Base-by-base conservation (phyloP, 108 stramenopile species). In the Nitzschia sp. region DNA sequence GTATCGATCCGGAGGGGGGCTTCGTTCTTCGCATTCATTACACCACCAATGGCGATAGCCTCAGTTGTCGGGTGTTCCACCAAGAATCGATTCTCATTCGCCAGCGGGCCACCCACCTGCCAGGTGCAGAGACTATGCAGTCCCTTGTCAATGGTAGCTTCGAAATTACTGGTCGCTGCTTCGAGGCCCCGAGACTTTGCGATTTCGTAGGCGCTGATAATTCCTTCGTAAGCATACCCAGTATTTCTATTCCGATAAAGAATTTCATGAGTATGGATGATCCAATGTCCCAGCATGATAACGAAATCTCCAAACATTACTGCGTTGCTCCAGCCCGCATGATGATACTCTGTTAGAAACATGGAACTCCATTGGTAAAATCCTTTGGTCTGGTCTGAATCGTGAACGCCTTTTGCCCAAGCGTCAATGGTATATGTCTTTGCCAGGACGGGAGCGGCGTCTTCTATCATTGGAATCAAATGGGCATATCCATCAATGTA, bases 361-460 rank as follows among this genome's bases (percentile, higher is more conserved):
- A 71, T 71, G 0, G 60, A 62, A 48, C 58, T 47, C 70, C 70
- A 71, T 32, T 71, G 70, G 35, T 71, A 71, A 61, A 71, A 71
- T 21, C 70, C 70, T 36, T 71, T 71, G 59, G 70, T 71, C 19
- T 51, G 24, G 23, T 47, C 45, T 2, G 70, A 61, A 49, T 71
- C 70, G 23, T 54, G 51, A 6, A 18, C 25, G 23, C 36, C 60
- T 13, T n/a, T 8, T 21, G 17, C 49, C 70, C 70, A 71, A n/a
- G 49, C 70, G 34, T 62, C 51, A 0, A 71, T 29, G 26, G 70
- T 45, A 49, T 71, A 71, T 17, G 59, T 49, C 26, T 54, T 61
- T 24, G 61, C 59, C 60, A 71, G 21, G 15, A 62, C 27, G n/a
- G 70, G 70, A 27, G 60, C 60, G 23, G 60, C 29, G 6, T 29